phyloP scores from a whole-genome alignment of 495 filamentous ascomycete genomes.

The Ascodesmis nigricans region DNA sequence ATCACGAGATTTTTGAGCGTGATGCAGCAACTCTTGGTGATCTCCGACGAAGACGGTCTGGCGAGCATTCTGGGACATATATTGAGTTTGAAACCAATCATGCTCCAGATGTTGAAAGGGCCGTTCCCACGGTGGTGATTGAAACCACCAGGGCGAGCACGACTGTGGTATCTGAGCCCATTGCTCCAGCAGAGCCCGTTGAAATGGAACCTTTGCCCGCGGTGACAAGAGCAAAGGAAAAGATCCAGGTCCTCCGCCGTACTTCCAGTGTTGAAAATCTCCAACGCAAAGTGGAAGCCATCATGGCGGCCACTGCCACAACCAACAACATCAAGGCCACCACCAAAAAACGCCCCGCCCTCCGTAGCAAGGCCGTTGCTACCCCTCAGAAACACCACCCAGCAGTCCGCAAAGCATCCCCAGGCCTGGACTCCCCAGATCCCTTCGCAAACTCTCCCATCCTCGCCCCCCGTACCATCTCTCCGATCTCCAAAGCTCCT shows the following conservation, averaged over 20 bases:
- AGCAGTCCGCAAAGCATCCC: constrained; percentile 14
- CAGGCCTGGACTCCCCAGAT: constrained; percentile 6
- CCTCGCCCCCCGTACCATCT: constrained; percentile 12
- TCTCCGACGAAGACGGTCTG: constrained; percentile 18
- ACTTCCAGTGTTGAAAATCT: constrained; percentile 17
- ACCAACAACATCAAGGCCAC: constrained; percentile 3
- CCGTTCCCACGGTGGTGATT: background rate
- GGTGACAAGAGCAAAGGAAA: no score
- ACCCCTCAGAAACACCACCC: constrained; percentile 11
- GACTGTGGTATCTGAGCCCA: no score
- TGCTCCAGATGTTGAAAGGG: constrained; percentile 8
- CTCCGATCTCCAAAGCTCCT: constrained; percentile 12
- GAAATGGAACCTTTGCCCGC: no score
- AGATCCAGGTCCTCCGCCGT: constrained; percentile 10
- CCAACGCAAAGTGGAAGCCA: constrained; percentile 14
- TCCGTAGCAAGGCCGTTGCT: constrained; percentile 5
- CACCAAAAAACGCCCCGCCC: constrained; percentile 3
- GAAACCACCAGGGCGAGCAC: background rate
- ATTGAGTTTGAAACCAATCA: constrained; percentile 16
- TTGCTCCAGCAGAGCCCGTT: no score
- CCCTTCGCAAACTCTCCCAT: constrained; percentile 12
- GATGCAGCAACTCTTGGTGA: constrained; percentile 22
- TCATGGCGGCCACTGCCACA: constrained; percentile 8
- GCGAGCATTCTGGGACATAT: constrained; percentile 15
- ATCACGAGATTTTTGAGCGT: constrained; percentile 19